These are phyloP conservation scores for Artemisia annua DNA, from an alignment of 129 eudicot species.

Conservation along the genomic window DNA sequence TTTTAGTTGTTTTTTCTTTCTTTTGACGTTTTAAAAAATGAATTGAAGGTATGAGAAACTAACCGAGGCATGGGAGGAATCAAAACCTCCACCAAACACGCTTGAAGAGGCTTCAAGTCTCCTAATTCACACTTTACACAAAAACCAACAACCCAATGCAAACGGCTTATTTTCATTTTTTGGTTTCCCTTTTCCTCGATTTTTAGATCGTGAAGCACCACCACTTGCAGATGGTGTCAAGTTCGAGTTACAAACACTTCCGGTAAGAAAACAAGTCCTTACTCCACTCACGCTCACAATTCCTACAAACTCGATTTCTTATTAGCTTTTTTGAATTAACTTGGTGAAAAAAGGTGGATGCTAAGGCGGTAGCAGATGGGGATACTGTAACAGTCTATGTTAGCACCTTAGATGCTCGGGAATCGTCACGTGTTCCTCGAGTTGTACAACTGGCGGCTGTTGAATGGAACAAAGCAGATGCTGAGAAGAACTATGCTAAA, in stretches of 20 bases:
- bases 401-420: constrained; percentile 52
- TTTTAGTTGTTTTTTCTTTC: not conserved
- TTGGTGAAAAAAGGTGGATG: constrained; percentile 57
- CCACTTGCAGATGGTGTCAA: constrained; percentile 52
- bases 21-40: constrained; percentile 2
- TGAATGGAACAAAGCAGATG: constrained; percentile 64
- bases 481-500: constrained; percentile 46
- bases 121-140: constrained; percentile 52
- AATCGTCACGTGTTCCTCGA: constrained; percentile 71
- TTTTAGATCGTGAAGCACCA: constrained; percentile 42
- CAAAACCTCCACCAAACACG: constrained; percentile 77
- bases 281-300: not conserved
- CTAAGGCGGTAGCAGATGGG: constrained; percentile 84
- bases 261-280: constrained; percentile 48
- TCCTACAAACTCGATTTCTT: constrained; percentile 3
- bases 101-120: constrained; percentile 81
- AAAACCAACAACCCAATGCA: constrained; percentile 54
- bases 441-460: constrained; percentile 61
- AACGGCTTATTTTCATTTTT: constrained; percentile 72
- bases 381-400: constrained; percentile 88
- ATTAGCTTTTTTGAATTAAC: not conserved
- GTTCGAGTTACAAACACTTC: constrained; percentile 64
- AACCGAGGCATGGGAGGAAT: constrained; percentile 73
- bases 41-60: constrained; percentile 71
- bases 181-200: constrained; percentile 68